Evolutionary conservation across 2,329 filamentous ascomycete genomes (phyloP).

Genomic region (Xylaria sp.): DNA sequence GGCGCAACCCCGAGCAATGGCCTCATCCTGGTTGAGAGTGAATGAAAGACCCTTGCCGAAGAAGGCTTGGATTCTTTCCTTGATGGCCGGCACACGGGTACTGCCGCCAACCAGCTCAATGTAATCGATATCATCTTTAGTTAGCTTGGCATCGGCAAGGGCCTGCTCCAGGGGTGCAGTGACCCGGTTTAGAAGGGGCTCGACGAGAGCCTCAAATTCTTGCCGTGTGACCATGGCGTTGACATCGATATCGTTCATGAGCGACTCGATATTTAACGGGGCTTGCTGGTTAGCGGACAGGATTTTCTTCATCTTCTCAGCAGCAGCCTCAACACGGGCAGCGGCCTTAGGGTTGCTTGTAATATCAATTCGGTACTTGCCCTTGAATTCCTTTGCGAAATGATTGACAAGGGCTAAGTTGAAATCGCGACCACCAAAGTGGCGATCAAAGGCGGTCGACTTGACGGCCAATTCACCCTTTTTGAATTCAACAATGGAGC

Average conservation of each 20-base stretch:
- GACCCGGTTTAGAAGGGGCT: conserved; percentile 80
- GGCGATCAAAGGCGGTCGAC: conserved; percentile 89
- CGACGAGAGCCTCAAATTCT: conserved; percentile 90
- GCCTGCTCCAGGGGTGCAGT: conserved; percentile 86
- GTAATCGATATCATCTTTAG: conserved; percentile 88
- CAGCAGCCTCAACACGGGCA: conserved; percentile 85
- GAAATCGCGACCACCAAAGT: conserved; percentile 97
- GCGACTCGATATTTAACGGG: conserved; percentile 94
- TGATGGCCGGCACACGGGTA: conserved; percentile 91
- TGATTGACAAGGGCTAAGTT: conserved; percentile 95
- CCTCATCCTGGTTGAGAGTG: conserved; percentile 98
- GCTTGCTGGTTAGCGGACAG: conserved; percentile 94
- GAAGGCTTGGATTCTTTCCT: conserved; percentile 88
- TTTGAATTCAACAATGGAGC: conserved; percentile 92
- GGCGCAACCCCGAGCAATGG: conserved; percentile 91
- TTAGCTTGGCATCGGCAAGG: conserved; percentile 91
- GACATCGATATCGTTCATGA: conserved; percentile 98
- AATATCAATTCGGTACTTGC: conserved; percentile 98
- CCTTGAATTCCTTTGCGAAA: conserved; percentile 94
- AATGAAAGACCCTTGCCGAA: conserved; percentile 94
- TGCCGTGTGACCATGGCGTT: conserved; percentile 89
- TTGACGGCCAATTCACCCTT: conserved; percentile 97
- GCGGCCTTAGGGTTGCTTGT: conserved; percentile 88
- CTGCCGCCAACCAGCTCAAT: conserved; percentile 95
- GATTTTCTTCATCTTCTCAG: conserved; percentile 99